Conservation (phyloP, 2,329 filamentous ascomycete genomes). For the Phoma herbarum region DNA sequence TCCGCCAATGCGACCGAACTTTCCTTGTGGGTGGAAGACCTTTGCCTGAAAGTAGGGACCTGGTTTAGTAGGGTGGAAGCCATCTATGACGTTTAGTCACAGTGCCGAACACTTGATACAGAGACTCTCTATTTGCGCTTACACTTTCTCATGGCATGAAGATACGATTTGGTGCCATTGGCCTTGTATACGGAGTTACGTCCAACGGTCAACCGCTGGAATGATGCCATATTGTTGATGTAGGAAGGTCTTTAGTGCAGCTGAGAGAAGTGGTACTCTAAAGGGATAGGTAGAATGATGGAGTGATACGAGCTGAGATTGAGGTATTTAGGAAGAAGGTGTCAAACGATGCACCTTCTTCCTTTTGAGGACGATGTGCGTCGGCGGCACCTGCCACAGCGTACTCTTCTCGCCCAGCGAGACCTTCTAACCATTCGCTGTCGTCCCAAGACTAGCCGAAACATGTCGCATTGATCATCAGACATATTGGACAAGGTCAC, state of each 20-base stretch:
- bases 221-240: conserved; percentile 23
- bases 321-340: not conserved
- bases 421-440: not conserved
- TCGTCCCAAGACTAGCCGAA: not conserved
- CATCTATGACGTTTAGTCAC: conserved; percentile 22
- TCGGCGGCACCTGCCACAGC: not conserved
- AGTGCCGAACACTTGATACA: not conserved
- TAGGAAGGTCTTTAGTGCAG: not conserved
- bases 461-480: conserved; percentile 11
- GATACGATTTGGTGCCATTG: conserved; percentile 29
- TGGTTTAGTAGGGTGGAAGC: conserved; percentile 38
- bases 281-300: not conserved
- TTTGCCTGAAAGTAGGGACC: conserved; percentile 37
- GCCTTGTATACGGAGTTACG: conserved; percentile 31
- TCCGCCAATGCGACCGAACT: conserved; percentile 33
- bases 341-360: not conserved
- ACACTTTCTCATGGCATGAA: conserved; percentile 34
- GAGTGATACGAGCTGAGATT: not conserved
- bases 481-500: conserved; percentile 9
- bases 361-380: not conserved
- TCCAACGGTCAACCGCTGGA: conserved; percentile 30
- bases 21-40: conserved; percentile 30
- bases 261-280: no score
- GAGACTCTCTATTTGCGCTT: not conserved
- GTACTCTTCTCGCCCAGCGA: conserved; percentile 5